Percentiles rank a stretch among this genome's conserved stretches.
phyloP scores from a whole-genome alignment of 108 stramenopile species.

The Skeletonema costatum region DNA sequence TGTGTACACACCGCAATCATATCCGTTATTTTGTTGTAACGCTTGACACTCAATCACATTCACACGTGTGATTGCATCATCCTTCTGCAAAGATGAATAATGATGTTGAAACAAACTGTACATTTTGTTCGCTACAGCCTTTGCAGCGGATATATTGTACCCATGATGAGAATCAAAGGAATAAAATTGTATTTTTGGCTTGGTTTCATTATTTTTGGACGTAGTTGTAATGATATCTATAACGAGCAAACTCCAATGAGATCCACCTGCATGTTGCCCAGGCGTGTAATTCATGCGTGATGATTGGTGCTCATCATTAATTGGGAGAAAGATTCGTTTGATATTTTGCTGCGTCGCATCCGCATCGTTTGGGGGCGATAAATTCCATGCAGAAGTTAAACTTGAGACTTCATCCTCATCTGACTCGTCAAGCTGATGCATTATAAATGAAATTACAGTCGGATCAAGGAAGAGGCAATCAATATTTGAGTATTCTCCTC shows the following conservation, averaged over 20 bases:
- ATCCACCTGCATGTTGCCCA: constrained; percentile 41
- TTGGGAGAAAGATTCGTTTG: constrained; percentile 59
- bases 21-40: constrained; percentile 75
- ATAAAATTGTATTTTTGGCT: constrained; percentile 27
- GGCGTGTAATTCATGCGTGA: constrained; percentile 10
- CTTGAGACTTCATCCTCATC: constrained; percentile 55
- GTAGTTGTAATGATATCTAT: neutral
- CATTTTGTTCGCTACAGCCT: constrained; percentile 53
- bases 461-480: constrained; percentile 51
- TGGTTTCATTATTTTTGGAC: neutral
- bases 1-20: constrained; percentile 77
- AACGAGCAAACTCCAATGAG: constrained; percentile 80
- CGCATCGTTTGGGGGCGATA: neutral
- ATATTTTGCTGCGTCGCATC: constrained; percentile 7
- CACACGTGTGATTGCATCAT: neutral
- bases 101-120: constrained; percentile 15
- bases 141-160: constrained; percentile 60
- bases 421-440: constrained; percentile 72
- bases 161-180: constrained; percentile 71
- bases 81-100: neutral
- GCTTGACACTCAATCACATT: constrained; percentile 37
- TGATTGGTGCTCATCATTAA: constrained; percentile 60
- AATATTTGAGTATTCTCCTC: neutral
- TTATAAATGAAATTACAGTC: constrained; percentile 74
- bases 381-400: constrained; percentile 35